Conservation (phyloP, 148 eudicot species). For the Euryodendron excelsum region DNA sequence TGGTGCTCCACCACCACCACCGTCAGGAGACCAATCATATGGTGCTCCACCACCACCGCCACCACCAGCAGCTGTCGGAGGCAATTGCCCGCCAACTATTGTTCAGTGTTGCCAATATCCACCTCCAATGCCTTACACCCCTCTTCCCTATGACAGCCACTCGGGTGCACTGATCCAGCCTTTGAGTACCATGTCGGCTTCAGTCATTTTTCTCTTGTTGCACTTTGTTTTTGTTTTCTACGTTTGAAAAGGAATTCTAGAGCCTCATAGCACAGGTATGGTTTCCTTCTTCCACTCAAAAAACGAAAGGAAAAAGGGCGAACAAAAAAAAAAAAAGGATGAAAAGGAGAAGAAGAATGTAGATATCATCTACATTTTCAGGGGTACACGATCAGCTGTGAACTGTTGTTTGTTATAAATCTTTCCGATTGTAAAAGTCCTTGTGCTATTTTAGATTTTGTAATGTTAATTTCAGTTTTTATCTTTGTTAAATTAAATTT, state of each 20-base stretch:
- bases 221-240: slow-evolving; percentile 8
- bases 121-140: slow-evolving; percentile 15
- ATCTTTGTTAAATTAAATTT: no score
- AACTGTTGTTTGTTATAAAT: no score
- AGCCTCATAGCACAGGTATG: not conserved
- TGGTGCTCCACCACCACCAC: slow-evolving; percentile 13
- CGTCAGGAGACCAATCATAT: not conserved
- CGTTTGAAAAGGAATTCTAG: not conserved
- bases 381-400: not conserved
- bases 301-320: not conserved
- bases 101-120: slow-evolving; percentile 20
- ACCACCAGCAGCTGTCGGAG: not conserved
- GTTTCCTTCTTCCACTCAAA: not conserved
- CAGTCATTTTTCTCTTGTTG: not conserved
- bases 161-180: not conserved
- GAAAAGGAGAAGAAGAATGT: not conserved
- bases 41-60: slow-evolving; percentile 17
- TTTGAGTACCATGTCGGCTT: not conserved
- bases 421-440: no score
- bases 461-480: no score
- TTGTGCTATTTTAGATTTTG: no score
- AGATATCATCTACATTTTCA: not conserved
- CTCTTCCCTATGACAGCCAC: slow-evolving; percentile 10
- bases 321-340: no score
- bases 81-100: slow-evolving; percentile 14